phyloP scores from a whole-genome alignment of 2,329 filamentous ascomycete genomes.

The Colletotrichum sp. region DNA sequence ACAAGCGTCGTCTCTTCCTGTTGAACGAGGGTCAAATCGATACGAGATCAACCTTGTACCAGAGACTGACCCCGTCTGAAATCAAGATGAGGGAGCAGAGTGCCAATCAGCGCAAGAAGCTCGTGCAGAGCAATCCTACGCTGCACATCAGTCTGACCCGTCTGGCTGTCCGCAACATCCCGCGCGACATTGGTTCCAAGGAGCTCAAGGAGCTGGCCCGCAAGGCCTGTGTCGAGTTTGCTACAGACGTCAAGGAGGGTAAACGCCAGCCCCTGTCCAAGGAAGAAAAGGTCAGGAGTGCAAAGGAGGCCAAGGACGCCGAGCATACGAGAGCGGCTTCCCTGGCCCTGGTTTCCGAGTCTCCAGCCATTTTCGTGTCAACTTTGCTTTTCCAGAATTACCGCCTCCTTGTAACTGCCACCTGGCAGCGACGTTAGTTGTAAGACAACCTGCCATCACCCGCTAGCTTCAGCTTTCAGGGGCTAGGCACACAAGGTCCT shows the following conservation, averaged over 20 bases:
- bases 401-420: not conserved
- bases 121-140: slow-evolving; percentile 90
- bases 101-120: slow-evolving; percentile 82
- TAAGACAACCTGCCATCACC: not conserved
- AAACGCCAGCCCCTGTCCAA: slow-evolving; percentile 81
- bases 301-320: slow-evolving; percentile 79
- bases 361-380: not conserved
- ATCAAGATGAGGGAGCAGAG: slow-evolving; percentile 88
- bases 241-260: slow-evolving; percentile 83
- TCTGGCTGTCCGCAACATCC: slow-evolving; percentile 90
- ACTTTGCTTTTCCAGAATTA: not conserved
- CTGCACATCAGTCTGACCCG: slow-evolving; percentile 89
- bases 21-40: slow-evolving; percentile 86
- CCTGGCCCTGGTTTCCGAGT: not conserved
- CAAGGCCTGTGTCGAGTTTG: slow-evolving; percentile 93
- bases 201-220: slow-evolving; percentile 90
- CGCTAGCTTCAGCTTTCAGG: not conserved
- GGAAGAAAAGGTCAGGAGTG: slow-evolving; percentile 83
- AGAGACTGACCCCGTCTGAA: slow-evolving; percentile 78
- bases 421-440: not conserved
- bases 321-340: slow-evolving; percentile 49
- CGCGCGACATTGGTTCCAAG: slow-evolving; percentile 81
- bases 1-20: slow-evolving; percentile 89
- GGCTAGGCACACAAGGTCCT: not conserved
- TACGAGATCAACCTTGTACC: slow-evolving; percentile 77